Conservation (phyloP, 108 stramenopile species). For the Pseudonitzschia multistriata region DNA sequence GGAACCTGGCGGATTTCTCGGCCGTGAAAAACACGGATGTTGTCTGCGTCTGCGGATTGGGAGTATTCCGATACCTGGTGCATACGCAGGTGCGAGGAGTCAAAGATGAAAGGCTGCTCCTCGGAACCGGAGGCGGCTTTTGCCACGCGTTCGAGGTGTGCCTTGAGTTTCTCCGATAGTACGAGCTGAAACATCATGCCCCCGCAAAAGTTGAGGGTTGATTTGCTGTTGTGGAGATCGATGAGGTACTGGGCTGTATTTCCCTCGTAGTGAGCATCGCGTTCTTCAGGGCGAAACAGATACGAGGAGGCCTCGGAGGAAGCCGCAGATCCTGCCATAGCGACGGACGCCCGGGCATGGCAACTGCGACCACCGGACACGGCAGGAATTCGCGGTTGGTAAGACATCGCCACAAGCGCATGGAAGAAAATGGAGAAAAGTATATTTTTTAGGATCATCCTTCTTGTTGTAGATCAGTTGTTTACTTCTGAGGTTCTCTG, state of each 20-base stretch:
- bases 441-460: background rate
- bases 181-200: slow-evolving; percentile 82
- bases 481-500: too few species aligned
- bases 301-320: slow-evolving; percentile 21
- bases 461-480: too few species aligned
- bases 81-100: slow-evolving; percentile 50
- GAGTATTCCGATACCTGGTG: slow-evolving; percentile 46
- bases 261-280: slow-evolving; percentile 1
- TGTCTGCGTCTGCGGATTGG: slow-evolving; percentile 56
- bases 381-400: background rate
- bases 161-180: slow-evolving; percentile 53
- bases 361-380: background rate
- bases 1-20: slow-evolving; percentile 73
- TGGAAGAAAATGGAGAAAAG: background rate
- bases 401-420: background rate
- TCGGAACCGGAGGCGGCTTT: background rate
- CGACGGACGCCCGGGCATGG: background rate
- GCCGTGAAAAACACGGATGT: slow-evolving; percentile 63
- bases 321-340: background rate
- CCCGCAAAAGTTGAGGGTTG: slow-evolving; percentile 80
- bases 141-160: slow-evolving; percentile 46
- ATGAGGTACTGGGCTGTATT: slow-evolving; percentile 70
- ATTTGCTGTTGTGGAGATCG: slow-evolving; percentile 63
- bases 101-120: slow-evolving; percentile 25
- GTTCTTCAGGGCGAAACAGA: background rate